Percentiles rank a stretch among this genome's conserved stretches.
Conservation (phyloP, 2,329 filamentous ascomycete species). For the Hymenoscyphus linearis region DNA sequence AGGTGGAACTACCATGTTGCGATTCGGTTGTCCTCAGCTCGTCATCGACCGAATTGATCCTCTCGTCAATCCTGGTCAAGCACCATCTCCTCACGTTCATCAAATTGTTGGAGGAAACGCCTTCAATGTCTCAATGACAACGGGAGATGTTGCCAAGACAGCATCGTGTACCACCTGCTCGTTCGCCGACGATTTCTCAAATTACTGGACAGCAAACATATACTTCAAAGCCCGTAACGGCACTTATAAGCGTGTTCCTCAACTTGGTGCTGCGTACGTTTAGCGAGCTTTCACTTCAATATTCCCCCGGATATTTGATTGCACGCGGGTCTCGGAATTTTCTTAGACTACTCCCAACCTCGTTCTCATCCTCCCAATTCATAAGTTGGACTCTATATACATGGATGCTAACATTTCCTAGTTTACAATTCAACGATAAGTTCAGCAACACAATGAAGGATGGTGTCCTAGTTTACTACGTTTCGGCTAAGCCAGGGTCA, state of each 20-base stretch:
- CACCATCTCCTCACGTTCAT: conserved; percentile 11
- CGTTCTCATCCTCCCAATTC: not conserved
- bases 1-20: conserved; percentile 9
- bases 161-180: conserved; percentile 14
- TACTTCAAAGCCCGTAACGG: conserved; percentile 28
- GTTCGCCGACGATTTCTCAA: conserved; percentile 18
- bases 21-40: conserved; percentile 14
- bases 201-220: conserved; percentile 31
- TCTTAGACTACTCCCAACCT: not conserved
- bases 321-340: not conserved
- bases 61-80: conserved; percentile 14
- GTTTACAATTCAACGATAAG: conserved; percentile 14
- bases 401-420: conserved; percentile 1
- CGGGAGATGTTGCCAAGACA: conserved; percentile 7
- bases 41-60: conserved; percentile 15
- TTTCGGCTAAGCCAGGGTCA: conserved; percentile 9
- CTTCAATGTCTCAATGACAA: conserved; percentile 12
- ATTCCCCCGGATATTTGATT: not conserved
- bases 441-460: conserved; percentile 13
- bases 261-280: conserved; percentile 11
- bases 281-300: not conserved
- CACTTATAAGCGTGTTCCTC: conserved; percentile 14
- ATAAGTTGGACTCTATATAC: no score
- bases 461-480: conserved; percentile 14
- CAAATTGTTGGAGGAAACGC: conserved; percentile 16